Base-by-base conservation (phyloP, 768 basidiomycete species). In the Hericium erinaceus region DNA sequence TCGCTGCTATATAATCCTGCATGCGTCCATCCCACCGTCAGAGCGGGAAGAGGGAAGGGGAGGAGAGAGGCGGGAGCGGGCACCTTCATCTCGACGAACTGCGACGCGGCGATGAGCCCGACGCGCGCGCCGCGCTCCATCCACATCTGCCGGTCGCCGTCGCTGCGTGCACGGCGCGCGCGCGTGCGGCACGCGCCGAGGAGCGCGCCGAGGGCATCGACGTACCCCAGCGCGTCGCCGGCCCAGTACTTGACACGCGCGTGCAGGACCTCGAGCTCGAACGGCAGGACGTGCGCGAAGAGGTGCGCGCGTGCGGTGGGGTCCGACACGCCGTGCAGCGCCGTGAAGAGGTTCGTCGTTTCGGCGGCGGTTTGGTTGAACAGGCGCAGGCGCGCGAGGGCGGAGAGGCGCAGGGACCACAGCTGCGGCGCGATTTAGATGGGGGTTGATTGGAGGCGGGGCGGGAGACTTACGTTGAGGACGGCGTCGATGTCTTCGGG, bases 291-390 rank as follows among this genome's bases (percentile, higher is more conserved):
- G 57, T 75, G 73, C 53, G 82, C 80, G 61, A 87, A 82, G 48
- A 90, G 74, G 66, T 81, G 83, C 48, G 71, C 68, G 20, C 81
- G 84, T 1, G 81, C 71, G 15, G 80, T 72, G 0, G 68, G 61
- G 1, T 83, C 77, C 56, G 81, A 77, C 48, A 85, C 77, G 33
- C 76, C 74, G 59, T 81, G 78, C 49, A 92, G 79, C 24, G 85
- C 84, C 16, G 80, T 72, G 68, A 89, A 92, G 22, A 93, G 77
- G 70, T 90, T 90, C 10, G 80, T 84, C 67, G 86, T 87, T 71
- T 93, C 90, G 22, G 88, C 87, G 1, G 87, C 80, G n/a, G 85
- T 85, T 67, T 93, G 90, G 67, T 92, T 92, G 74, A 86, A 91
- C 50, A 93, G 80, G 49, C 90, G 83, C 48, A 93, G 78, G 16